Base-by-base conservation (phyloP, 2,329 filamentous ascomycete genomes). In the Drechslerella dactyloides region DNA sequence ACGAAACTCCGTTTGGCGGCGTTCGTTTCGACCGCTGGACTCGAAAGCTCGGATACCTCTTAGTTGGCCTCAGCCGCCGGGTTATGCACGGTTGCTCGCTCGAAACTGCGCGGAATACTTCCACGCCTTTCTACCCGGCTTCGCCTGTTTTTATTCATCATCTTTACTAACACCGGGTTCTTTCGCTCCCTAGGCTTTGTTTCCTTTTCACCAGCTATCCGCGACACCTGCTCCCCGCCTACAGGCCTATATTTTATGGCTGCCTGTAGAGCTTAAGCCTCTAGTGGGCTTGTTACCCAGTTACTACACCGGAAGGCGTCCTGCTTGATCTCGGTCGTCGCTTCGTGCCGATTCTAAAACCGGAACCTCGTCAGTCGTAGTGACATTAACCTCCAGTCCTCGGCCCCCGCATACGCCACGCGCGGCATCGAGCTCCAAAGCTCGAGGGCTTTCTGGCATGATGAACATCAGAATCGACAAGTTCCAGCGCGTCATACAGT, bases 401-500 rank as follows among this genome's bases (percentile, higher is more conserved):
- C n/a, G n/a, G n/a, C n/a, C 37, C 37, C 37, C 37, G 37, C 37
- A 42, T 42, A 3, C 13, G 37, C 13, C 37, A 17, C 37, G 13
- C 4, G 15, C 37, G 27, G 30, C 8, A 24, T 17, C 15, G 23
- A 58, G 5, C 19, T 8, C n/a, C 33, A 56, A 24, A 23, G 27
- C 17, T 40, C 27, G 19, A 30, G 35, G n/a, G 53, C 21, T 11
- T 2, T 13, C 50, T 33, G 37, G 19, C 54, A 74, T 37, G 37
- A 69, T 64, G 66, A 70, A 70, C 40, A 70, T 70, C 21, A 33
- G 66, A 64, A 70, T 70, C 48, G 75, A 75, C 61, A 74, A 74
- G 48, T 76, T 76, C 58, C 76, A 77, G 58, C 75, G 76, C 57
- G 73, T 77, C 27, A 73, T 77, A 60, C 73, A 75, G 46, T 75